Conservation (phyloP, 2,329 filamentous ascomycete species). For the Ilyonectria sp. region DNA sequence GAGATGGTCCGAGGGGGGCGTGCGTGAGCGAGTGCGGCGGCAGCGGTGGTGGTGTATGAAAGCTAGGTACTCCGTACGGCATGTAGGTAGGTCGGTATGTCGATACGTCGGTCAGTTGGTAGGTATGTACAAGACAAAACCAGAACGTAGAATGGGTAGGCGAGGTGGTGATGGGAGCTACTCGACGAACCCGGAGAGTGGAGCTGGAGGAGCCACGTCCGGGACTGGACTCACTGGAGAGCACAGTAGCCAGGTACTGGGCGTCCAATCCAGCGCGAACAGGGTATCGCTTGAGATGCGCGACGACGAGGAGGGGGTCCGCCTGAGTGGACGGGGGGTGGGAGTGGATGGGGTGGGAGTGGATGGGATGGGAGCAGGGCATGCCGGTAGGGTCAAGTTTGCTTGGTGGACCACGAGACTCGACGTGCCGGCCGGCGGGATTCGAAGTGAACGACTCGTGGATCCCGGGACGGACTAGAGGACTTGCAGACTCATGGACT, state of each 20-base stretch:
- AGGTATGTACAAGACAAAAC: slow-evolving; percentile 15
- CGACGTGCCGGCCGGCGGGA: neutral
- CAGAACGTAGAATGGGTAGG: slow-evolving; percentile 15
- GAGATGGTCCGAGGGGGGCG: slow-evolving; percentile 46
- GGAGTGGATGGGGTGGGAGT: slow-evolving; percentile 20
- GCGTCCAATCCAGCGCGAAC: slow-evolving; percentile 14
- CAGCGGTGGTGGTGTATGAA: slow-evolving; percentile 19
- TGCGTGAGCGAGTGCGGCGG: slow-evolving; percentile 19
- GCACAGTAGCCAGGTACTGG: slow-evolving; percentile 19
- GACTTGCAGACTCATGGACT: neutral
- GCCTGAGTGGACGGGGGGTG: slow-evolving; percentile 19
- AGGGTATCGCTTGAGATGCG: slow-evolving; percentile 9
- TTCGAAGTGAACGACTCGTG: neutral
- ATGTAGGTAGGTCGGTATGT: slow-evolving; percentile 1
- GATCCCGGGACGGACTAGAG: neutral
- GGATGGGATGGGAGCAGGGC: slow-evolving; percentile 24
- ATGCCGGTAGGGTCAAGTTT: slow-evolving; percentile 8
- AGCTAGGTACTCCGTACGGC: too few relatives aligned
- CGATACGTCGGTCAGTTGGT: slow-evolving; percentile 4
- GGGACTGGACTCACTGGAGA: neutral
- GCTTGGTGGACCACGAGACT: neutral
- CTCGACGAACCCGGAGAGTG: slow-evolving; percentile 20
- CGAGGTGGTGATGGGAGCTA: slow-evolving; percentile 23
- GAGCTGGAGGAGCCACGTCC: slow-evolving; percentile 16
- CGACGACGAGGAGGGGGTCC: slow-evolving; percentile 14